Conservation (phyloP, 345 rosid species). For the Brassica nigra region DNA sequence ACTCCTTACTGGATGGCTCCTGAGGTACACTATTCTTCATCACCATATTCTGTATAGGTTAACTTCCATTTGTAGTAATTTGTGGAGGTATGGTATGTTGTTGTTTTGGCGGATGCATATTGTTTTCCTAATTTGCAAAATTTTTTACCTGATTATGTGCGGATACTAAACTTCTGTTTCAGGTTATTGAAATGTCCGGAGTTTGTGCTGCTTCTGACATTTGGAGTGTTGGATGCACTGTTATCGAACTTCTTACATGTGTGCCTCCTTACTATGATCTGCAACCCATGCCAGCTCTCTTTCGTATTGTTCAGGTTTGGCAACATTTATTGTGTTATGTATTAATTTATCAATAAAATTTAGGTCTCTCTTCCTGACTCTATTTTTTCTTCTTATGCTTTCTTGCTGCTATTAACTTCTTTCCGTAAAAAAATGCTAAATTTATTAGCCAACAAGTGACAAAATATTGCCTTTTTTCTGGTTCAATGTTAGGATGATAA, state of each 20-base stretch:
- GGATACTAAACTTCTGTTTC: conserved; percentile 39
- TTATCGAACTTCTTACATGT: conserved; percentile 93
- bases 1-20: conserved; percentile 99
- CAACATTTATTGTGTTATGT: conserved; percentile 3
- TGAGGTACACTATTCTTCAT: conserved; percentile 58
- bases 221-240: conserved; percentile 99
- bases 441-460: conserved; percentile 22
- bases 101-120: not conserved
- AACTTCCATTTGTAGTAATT: not conserved
- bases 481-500: conserved; percentile 68
- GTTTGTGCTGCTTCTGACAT: conserved; percentile 99
- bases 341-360: not conserved
- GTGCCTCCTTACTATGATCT: conserved; percentile 99
- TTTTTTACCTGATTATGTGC: conserved; percentile 7
- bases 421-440: not conserved
- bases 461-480: conserved; percentile 6
- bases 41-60: conserved; percentile 3
- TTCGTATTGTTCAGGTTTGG: conserved; percentile 97
- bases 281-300: conserved; percentile 99
- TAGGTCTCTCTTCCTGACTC: conserved; percentile 15
- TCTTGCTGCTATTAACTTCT: conserved; percentile 1
- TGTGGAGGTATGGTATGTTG: not conserved
- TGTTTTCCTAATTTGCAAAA: not conserved
- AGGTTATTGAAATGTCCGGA: conserved; percentile 99
- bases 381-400: not conserved